Evolutionary conservation across 768 basidiomycete species (phyloP).

Genomic region (Neoboletus subvelutipes): DNA sequence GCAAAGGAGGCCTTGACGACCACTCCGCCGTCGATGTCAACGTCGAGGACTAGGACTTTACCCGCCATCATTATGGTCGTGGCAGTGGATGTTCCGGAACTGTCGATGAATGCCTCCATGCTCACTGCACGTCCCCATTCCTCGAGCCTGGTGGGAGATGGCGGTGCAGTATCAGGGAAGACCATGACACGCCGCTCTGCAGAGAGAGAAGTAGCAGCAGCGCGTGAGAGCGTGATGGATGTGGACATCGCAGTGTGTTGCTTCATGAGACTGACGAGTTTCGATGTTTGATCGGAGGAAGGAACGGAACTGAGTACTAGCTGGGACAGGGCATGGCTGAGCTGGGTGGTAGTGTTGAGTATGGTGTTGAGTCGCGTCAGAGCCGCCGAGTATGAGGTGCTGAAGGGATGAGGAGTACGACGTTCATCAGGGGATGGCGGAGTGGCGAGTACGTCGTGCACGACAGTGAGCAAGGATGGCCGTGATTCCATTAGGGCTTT

Average conservation of each 20-base stretch:
- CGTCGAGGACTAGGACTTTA: slow-evolving; percentile 77
- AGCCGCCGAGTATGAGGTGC: slow-evolving; percentile 16
- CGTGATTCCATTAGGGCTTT: slow-evolving; percentile 7
- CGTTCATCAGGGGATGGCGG: slow-evolving; percentile 17
- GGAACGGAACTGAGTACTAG: slow-evolving; percentile 45
- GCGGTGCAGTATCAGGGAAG: slow-evolving; percentile 31
- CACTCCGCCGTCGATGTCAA: slow-evolving; percentile 53
- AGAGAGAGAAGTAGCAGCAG: slow-evolving; percentile 21
- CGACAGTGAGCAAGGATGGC: slow-evolving; percentile 25
- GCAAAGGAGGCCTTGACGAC: slow-evolving; percentile 77
- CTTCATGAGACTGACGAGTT: slow-evolving; percentile 65
- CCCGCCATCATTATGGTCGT: slow-evolving; percentile 67
- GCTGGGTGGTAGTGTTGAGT: slow-evolving; percentile 49
- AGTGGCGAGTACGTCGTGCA: slow-evolving; percentile 29
- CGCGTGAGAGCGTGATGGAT: slow-evolving; percentile 29
- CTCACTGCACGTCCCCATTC: slow-evolving; percentile 63
- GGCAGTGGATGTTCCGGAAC: slow-evolving; percentile 39
- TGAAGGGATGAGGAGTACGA: slow-evolving; percentile 27
- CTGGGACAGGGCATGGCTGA: slow-evolving; percentile 51
- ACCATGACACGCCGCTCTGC: slow-evolving; percentile 15
- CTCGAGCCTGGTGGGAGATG: slow-evolving; percentile 43
- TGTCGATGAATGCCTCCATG: slow-evolving; percentile 75
- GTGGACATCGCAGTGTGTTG: slow-evolving; percentile 52
- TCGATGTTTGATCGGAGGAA: slow-evolving; percentile 56
- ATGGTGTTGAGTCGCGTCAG: slow-evolving; percentile 47